Conservation (phyloP, 1,284 basidiomycete genomes). For the Ustilago hordei region DNA sequence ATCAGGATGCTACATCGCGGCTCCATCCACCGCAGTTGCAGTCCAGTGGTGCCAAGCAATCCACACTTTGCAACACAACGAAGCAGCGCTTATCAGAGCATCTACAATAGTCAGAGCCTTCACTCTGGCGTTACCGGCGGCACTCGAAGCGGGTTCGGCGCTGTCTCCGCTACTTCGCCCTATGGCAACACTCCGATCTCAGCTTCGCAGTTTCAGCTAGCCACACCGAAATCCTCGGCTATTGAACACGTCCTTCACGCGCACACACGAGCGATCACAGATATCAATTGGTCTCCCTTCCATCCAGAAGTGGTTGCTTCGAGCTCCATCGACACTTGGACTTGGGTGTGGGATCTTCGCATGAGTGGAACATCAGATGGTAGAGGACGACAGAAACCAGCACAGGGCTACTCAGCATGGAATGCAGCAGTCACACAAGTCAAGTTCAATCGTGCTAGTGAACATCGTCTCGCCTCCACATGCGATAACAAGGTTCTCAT, state of each 20-base stretch:
- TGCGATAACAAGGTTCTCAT: constrained; percentile 68
- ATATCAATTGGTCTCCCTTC: constrained; percentile 68
- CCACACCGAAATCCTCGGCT: constrained; percentile 45
- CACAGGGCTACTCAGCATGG: constrained; percentile 66
- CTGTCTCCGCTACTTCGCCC: constrained; percentile 23
- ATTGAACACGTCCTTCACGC: constrained; percentile 65
- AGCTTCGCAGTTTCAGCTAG: constrained; percentile 18
- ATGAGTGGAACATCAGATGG: constrained; percentile 40
- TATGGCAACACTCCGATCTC: constrained; percentile 32
- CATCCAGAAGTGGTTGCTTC: constrained; percentile 67
- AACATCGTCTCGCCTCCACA: constrained; percentile 55
- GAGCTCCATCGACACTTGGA: constrained; percentile 68
- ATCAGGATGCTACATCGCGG: constrained; percentile 30
- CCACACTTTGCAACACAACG: constrained; percentile 35
- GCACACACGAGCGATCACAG: constrained; percentile 67
- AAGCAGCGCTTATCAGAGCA: constrained; percentile 43
- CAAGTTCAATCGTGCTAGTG: constrained; percentile 60
- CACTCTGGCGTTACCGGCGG: constrained; percentile 42
- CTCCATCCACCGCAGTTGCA: constrained; percentile 38
- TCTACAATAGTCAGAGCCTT: constrained; percentile 41
- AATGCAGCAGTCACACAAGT: constrained; percentile 68
- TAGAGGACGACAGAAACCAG: constrained; percentile 48
- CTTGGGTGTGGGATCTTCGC: constrained; percentile 67
- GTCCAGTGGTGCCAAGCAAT: constrained; percentile 39
- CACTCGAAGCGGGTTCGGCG: constrained; percentile 37